Base-by-base conservation (phyloP, 352 stramenopile species). In the Pythium pyrilobum region DNA sequence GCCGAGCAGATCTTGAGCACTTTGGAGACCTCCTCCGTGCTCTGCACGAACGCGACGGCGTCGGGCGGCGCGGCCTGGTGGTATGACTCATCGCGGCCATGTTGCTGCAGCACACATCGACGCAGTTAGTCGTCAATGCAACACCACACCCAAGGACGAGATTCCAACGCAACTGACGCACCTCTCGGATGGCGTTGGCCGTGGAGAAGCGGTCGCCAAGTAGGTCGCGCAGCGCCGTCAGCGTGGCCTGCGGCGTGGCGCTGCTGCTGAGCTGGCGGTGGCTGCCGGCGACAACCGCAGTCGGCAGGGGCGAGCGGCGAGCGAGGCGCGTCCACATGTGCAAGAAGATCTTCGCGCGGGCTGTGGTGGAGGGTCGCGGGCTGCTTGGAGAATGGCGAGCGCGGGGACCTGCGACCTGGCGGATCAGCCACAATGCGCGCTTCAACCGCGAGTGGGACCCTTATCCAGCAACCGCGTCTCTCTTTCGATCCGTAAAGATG, bases 1-100 rank as follows among this genome's bases (percentile, higher is more conserved):
- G 81, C 65, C 31, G 77, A 56, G 60, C 93, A 98, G 53, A 96
- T 87, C 64, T 93, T 90, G 28, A 98, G 59, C 49, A 98, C 82
- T 31, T 85, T 68, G 7, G 77, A 62, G 23, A 98, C 87, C 63
- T 98, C 85, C 42, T 96, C 65, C 3, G 87, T 95, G 27, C 63
- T 89, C 25, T 87, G 53, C 34, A 94, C 88, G 57, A 87, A 91
- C 32, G 92, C 74, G 21, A 98, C 86, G 6, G 79, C 89, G 49
- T 95, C 83, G 11, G 95, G 92, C 15, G 87, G 76, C 23, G 73
- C 59, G 5, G 83, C 70, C 2, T 74, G 68, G 72, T 98, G 94
- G 66, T 96, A 95, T 4, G 85, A 97, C 70, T 98, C 92, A 23
- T 96, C 90, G 34, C 73, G 77, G 18, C 89, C 93, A 64, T 98